Evolutionary conservation across 208 protist genomes (phyloP), one percentile per base, ranked within the genome.

Genomic region (Crithidia acanthocephali): DNA sequence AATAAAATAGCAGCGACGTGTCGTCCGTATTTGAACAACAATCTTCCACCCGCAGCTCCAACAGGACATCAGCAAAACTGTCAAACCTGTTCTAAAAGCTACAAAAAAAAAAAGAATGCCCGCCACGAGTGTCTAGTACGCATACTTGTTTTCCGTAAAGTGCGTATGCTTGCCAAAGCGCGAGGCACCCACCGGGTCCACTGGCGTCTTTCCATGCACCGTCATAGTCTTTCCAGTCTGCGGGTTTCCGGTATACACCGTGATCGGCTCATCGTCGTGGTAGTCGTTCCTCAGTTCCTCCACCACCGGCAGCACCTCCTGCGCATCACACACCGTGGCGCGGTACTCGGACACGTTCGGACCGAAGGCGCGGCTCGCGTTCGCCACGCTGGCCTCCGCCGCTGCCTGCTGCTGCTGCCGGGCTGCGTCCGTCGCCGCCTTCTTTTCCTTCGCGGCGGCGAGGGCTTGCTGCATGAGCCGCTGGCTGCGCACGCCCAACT

Each of bases 121-220:
- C n/a, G n/a, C n/a, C n/a, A n/a, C n/a, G n/a, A n/a, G n/a, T 22
- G 6, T 53, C 64, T 68, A 78, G 59, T 78, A 73, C 23, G 72
- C 70, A 51, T 94, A 96, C 76, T 96, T 96, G 47, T 73, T 68
- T 44, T 96, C 87, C 4, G 71, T 90, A 63, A 96, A 96, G 74
- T 93, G 84, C 18, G 91, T 92, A 77, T 93, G 86, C 68, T 83
- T 84, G n/a, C 86, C 87, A 65, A 92, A 91, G 20, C 80, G 84
- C n/a, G 87, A 79, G n/a, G 47, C 45, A 44, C 77, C 67, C 18
- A 70, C 44, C 10, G 86, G 85, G 51, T 90, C 87, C 11, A 68
- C 79, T 18, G 89, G 84, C 20, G 91, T 94, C 85, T 96, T 96
- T 30, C 91, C 91, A 68, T 91, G 88, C 48, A 96, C 88, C 32